Evolutionary conservation across 2,329 filamentous ascomycete genomes (phyloP).

Genomic region (Scolecobasidium constrictum): DNA sequence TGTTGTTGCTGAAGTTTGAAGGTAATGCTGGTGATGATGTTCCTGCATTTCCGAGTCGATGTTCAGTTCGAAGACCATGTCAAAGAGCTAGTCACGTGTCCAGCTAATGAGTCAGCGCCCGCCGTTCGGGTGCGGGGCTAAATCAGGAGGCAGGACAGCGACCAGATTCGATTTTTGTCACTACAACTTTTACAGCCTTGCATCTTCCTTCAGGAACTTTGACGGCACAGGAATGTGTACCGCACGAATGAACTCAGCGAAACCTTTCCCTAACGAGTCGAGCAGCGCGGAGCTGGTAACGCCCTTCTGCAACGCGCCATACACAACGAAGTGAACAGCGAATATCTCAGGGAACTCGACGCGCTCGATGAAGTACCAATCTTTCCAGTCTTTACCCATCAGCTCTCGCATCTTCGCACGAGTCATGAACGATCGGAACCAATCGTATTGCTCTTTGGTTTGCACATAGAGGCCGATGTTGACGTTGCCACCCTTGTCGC

Average conservation of each 20-base stretch:
- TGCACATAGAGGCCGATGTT: constrained; percentile 14
- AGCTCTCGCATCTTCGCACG: constrained; percentile 14
- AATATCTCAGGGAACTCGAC: constrained; percentile 5
- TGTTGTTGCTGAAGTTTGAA: no score
- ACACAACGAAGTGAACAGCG: constrained; percentile 2
- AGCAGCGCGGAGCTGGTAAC: neutral
- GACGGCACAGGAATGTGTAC: neutral
- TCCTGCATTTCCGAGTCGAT: no score
- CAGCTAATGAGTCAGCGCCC: no score
- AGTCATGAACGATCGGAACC: constrained; percentile 12
- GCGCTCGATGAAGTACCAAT: constrained; percentile 5
- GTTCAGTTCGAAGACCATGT: no score
- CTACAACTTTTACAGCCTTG: no score
- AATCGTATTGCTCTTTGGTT: constrained; percentile 7
- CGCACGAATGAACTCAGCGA: neutral
- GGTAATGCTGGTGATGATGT: no score
- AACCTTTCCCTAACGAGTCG: neutral
- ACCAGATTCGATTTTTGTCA: no score
- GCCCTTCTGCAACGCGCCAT: neutral
- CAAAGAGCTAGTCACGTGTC: no score
- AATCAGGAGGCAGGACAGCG: no score
- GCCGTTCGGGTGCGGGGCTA: no score
- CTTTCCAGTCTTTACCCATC: constrained; percentile 10
- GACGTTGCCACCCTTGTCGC: constrained; percentile 16
- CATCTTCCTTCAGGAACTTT: neutral